These are phyloP conservation scores for Saprolegnia parasitica DNA, from an alignment of 352 stramenopile species.

Conservation along the genomic window DNA sequence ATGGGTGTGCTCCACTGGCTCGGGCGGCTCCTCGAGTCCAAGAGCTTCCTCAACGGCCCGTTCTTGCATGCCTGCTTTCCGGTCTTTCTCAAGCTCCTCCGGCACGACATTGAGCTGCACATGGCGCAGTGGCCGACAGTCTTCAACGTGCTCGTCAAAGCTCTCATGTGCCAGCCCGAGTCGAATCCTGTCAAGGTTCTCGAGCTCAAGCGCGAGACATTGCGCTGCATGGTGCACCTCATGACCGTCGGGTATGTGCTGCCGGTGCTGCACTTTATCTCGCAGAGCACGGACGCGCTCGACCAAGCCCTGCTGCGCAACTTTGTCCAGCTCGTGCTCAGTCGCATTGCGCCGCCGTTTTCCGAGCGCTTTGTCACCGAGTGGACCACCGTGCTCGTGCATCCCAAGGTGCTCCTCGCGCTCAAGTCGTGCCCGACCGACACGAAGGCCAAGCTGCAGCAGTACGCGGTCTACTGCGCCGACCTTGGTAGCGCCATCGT, in stretches of 20 bases:
- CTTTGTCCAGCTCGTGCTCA: conserved; percentile 78
- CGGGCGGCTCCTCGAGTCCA: conserved; percentile 64
- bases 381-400: conserved; percentile 66
- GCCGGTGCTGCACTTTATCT: conserved; percentile 78
- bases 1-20: conserved; percentile 85
- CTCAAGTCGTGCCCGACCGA: conserved; percentile 74
- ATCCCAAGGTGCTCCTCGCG: conserved; percentile 80
- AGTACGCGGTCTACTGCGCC: conserved; percentile 56
- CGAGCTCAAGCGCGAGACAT: conserved; percentile 75
- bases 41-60: conserved; percentile 76
- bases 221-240: conserved; percentile 84
- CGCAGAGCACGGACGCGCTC: conserved; percentile 68
- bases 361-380: conserved; percentile 69
- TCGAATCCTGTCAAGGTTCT: conserved; percentile 82
- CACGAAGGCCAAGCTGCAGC: conserved; percentile 65
- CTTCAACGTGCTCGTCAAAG: conserved; percentile 74
- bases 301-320: conserved; percentile 81
- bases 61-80: conserved; percentile 83
- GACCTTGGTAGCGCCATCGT: not conserved
- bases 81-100: conserved; percentile 69
- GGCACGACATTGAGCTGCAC: conserved; percentile 72
- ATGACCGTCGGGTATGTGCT: conserved; percentile 83
- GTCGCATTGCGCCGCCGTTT: conserved; percentile 65
- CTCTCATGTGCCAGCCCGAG: conserved; percentile 63
- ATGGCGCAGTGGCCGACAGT: conserved; percentile 77